phyloP scores from a whole-genome alignment of 2,329 filamentous ascomycete species.

The Malbranchea cinnamomea region DNA sequence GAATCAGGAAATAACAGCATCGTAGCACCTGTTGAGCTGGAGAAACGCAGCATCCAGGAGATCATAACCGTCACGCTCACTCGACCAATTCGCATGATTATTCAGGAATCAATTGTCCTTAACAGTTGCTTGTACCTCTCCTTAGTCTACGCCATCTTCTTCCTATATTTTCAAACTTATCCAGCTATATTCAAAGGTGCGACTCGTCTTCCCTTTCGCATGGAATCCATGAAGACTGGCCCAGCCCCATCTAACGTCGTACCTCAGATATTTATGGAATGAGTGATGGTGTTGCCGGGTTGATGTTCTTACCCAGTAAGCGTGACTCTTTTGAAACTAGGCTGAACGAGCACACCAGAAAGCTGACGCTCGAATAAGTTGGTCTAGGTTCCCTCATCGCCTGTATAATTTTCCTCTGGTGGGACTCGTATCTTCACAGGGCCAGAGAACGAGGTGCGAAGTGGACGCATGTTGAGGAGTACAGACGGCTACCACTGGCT shows the following conservation, averaged over 20 bases:
- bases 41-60: constrained; percentile 8
- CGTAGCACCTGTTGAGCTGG: constrained; percentile 10
- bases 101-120: constrained; percentile 15
- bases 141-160: constrained; percentile 13
- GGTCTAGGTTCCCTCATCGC: constrained; percentile 47
- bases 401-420: constrained; percentile 48
- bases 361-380: constrained; percentile 25
- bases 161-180: constrained; percentile 11
- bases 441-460: constrained; percentile 35
- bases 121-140: constrained; percentile 15
- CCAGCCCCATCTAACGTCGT: no score
- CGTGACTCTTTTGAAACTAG: constrained; percentile 5
- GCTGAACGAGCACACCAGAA: constrained; percentile 8
- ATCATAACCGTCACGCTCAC: constrained; percentile 12
- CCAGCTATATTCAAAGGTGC: constrained; percentile 12
- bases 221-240: no score
- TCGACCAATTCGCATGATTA: constrained; percentile 14
- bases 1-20: constrained; percentile 9
- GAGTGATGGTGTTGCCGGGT: constrained; percentile 8
- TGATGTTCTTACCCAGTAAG: constrained; percentile 11
- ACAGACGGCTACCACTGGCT: constrained; percentile 55
- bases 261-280: constrained; percentile 11
- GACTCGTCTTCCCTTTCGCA: background rate
- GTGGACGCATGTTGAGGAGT: constrained; percentile 40
- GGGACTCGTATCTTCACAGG: constrained; percentile 45